Base-by-base conservation (phyloP, 257 asterid species). In the Solanum corneliomulleri region DNA sequence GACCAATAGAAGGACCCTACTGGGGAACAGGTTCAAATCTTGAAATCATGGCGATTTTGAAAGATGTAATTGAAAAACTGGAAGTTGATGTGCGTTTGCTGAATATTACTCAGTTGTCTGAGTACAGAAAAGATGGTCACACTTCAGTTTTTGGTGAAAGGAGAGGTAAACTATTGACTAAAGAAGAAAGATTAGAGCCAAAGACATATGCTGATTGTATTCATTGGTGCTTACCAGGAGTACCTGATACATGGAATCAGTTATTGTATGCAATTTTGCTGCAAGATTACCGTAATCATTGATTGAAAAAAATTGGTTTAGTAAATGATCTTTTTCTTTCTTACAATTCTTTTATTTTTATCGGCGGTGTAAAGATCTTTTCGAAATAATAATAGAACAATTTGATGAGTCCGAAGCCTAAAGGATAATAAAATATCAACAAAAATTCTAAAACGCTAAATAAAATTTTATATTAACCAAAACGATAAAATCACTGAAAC, bases 191-290 rank as follows among this genome's bases (percentile, higher is more conserved):
- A 87, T 84, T 91, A 11, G 96, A 94, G 87, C 98, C 99, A 20
- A 90, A 90, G 78, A 92, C 69, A 31, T 94, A 44, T 86, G 96
- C 98, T 8, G 99, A 95, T 84, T 97, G 99, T 91, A 95, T 97
- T n/a, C 98, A 97, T 89, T 97, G 99, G 99, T 97, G 99, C 94
- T 91, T 94, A 88, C 98, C 99, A 0, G 98, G 98, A 86, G 95
- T 97, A 11, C 98, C 98, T 64, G 98, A 95, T 86, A 87, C 93
- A 9, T 97, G 99, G 98, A 95, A 97, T 69, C 94, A 95, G 88
- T 93, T 95, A 58, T 49, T 95, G 81, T 97, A 94, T 84, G 93
- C 96, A 9, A 77, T 92, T 86, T 95, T 95, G 4, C 76, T 94
- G 85, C 98, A 95, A 91, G 99, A 95, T 89, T 94, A 95, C 87